These are phyloP conservation scores for Aspergillus haitiensis DNA, from an alignment of 495 filamentous ascomycete genomes.

Conservation along the genomic window DNA sequence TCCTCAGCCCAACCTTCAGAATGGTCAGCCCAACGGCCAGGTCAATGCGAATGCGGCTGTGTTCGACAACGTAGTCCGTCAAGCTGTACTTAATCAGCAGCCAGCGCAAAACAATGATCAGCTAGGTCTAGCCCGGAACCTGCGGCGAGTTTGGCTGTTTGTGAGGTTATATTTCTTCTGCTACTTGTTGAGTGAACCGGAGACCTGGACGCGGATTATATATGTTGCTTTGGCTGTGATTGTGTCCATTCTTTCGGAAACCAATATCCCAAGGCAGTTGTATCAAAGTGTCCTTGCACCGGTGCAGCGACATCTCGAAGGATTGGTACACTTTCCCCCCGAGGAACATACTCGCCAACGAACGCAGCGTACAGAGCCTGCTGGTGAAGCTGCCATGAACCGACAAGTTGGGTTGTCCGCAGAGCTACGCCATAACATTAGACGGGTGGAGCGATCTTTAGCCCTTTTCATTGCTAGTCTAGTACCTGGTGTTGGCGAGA, in stretches of 20 bases:
- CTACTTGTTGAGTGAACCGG: slow-evolving; percentile 75
- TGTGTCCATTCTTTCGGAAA: slow-evolving; percentile 63
- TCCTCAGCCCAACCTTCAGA: background rate
- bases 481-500: slow-evolving; percentile 79
- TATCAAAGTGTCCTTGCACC: slow-evolving; percentile 59
- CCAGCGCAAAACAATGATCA: slow-evolving; percentile 40
- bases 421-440: slow-evolving; percentile 47
- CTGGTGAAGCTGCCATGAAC: slow-evolving; percentile 33
- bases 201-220: slow-evolving; percentile 67
- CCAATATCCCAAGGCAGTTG: slow-evolving; percentile 59
- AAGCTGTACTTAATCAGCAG: slow-evolving; percentile 43
- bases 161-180: slow-evolving; percentile 73
- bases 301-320: slow-evolving; percentile 69
- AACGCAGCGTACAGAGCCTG: slow-evolving; percentile 12
- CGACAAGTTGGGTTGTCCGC: slow-evolving; percentile 16
- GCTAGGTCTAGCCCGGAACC: slow-evolving; percentile 48
- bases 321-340: slow-evolving; percentile 58
- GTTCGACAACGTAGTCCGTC: slow-evolving; percentile 40
- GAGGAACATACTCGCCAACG: slow-evolving; percentile 25
- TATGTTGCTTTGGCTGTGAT: slow-evolving; percentile 61
- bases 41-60: slow-evolving; percentile 31
- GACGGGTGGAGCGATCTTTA: slow-evolving; percentile 70
- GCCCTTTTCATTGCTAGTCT: slow-evolving; percentile 83
- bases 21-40: slow-evolving; percentile 10
- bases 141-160: slow-evolving; percentile 74